Base-by-base conservation (phyloP, 257 asterid genomes). In the Mitragyna speciosa region DNA sequence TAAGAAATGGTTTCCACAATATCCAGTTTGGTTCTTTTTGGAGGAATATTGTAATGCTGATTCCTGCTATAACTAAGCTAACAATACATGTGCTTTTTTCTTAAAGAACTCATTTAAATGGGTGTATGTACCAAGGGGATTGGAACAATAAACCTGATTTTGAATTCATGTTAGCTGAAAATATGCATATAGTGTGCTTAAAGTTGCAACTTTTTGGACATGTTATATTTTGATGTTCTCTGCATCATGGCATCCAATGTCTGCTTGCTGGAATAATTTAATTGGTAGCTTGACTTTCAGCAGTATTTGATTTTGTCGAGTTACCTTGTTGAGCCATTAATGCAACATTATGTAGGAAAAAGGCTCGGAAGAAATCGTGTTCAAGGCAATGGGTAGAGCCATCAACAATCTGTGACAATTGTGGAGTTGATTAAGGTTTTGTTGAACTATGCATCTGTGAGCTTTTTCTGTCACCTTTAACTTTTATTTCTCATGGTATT, bases 341-440 rank as follows among this genome's bases (percentile, higher is more conserved):
- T 59, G 52, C 31, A 22, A 49, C 61, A 26, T 67, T 63, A 0
- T 87, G 66, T 76, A 90, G 94, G 94, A 90, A 72, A 90, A 90
- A 83, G 92, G 89, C 33, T 83, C 94, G 5, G 91, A 89, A 24
- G 90, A 90, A 79, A 84, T 90, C 39, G 89, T 89, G 59, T 89
- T 90, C 86, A 90, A 89, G 89, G 94, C 94, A 67, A 90, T 90
- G 94, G 94, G 94, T 66, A 90, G 92, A 84, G 94, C 94, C 76
- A 90, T 90, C 89, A 90, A 90, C 90, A 90, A 69, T 83, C 92
- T 28, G 91, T 90, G 26, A 84, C 94, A 80, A 89, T 90, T 77
- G 94, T 87, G 87, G 92, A 90, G 84, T 71, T 90, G 81, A 89
- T 90, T 79, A 90, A 90, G 94, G 94, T 90, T 65, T 81, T 67